Evolutionary conservation across 768 basidiomycete genomes (phyloP).

Genomic region (Ramaria sp.): DNA sequence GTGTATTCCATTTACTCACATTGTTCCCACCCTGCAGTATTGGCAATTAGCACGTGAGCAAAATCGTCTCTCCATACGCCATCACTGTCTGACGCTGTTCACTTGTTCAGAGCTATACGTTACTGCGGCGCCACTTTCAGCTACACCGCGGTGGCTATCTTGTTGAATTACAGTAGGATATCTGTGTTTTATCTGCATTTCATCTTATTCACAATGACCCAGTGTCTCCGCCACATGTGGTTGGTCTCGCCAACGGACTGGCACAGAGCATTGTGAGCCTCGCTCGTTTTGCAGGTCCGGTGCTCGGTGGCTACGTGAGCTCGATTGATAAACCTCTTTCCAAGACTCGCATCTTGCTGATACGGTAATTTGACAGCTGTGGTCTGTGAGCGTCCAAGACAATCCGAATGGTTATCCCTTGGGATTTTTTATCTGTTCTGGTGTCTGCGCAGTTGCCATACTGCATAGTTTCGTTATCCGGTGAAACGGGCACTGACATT

Average conservation of each 20-base stretch:
- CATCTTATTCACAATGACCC: not conserved
- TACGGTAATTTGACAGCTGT: slow-evolving; percentile 36
- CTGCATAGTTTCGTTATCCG: slow-evolving; percentile 15
- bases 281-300: slow-evolving; percentile 82
- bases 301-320: slow-evolving; percentile 73
- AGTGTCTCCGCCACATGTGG: slow-evolving; percentile 87
- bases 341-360: not conserved
- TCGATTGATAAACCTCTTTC: not conserved
- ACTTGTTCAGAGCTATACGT: slow-evolving; percentile 54
- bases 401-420: slow-evolving; percentile 63
- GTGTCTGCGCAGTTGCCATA: slow-evolving; percentile 49
- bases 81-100: not conserved
- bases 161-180: slow-evolving; percentile 70
- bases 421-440: slow-evolving; percentile 61
- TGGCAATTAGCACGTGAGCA: slow-evolving; percentile 73
- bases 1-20: not conserved
- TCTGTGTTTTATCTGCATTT: not conserved
- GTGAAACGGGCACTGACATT: not conserved
- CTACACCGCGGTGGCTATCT: slow-evolving; percentile 84
- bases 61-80: not conserved
- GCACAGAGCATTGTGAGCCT: slow-evolving; percentile 94
- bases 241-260: slow-evolving; percentile 90
- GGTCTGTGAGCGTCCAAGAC: slow-evolving; percentile 61
- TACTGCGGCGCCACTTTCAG: slow-evolving; percentile 84
- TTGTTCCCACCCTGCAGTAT: slow-evolving; percentile 30